These are phyloP conservation scores for Trametes coccinea DNA, from an alignment of 768 basidiomycete genomes.

Conservation along the genomic window DNA sequence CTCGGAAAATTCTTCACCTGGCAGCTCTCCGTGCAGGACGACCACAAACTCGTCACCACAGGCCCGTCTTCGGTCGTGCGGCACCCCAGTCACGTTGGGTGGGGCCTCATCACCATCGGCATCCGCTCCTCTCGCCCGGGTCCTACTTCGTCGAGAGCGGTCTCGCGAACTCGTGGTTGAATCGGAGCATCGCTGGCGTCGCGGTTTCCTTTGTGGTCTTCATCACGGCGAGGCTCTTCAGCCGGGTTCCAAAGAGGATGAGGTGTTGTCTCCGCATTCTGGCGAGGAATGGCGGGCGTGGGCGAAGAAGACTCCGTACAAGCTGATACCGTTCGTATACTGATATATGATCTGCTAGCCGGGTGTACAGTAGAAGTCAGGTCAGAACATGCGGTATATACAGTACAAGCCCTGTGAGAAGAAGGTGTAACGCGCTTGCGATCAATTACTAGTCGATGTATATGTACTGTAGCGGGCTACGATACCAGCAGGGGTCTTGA, in stretches of 20 bases:
- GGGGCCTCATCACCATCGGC: neutral
- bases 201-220: conserved; percentile 1
- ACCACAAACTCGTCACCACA: conserved; percentile 19
- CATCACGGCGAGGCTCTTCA: neutral
- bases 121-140: neutral
- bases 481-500: too few species aligned
- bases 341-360: neutral
- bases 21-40: conserved; percentile 8
- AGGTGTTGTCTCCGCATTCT: conserved; percentile 10
- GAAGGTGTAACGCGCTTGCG: too few species aligned
- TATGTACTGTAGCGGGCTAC: too few species aligned
- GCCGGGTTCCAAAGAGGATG: conserved; percentile 10
- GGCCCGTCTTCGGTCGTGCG: conserved; percentile 22
- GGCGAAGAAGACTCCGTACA: conserved; percentile 15
- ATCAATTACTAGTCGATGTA: too few species aligned
- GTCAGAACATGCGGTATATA: too few species aligned
- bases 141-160: neutral
- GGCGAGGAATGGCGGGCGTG: conserved; percentile 16
- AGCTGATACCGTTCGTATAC: conserved; percentile 1
- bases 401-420: too few species aligned
- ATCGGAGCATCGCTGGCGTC: neutral
- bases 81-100: conserved; percentile 21
- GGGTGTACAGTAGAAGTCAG: too few species aligned
- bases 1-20: conserved; percentile 22
- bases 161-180: neutral